Evolutionary conservation across 192 early-diverging fungal genomes (phyloP).

Genomic region (Spizellomyces punctatus): DNA sequence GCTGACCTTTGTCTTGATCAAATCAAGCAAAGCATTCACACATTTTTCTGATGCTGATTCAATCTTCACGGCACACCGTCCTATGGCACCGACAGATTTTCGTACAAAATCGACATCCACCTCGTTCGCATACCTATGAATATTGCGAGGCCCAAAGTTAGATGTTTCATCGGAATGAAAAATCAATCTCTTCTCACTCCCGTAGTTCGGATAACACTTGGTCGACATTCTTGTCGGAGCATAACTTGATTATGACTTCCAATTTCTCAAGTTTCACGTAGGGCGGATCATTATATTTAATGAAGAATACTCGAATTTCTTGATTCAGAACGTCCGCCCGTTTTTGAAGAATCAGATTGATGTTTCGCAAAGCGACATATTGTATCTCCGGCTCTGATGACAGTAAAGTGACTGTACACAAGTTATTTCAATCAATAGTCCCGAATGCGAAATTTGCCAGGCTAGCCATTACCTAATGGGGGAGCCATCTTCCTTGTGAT

Average conservation of each 20-base stretch:
- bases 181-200: constrained; percentile 63
- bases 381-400: constrained; percentile 90
- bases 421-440: not conserved
- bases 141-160: not conserved
- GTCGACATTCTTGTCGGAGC: constrained; percentile 83
- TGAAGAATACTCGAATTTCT: constrained; percentile 97
- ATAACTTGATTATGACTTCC: constrained; percentile 89
- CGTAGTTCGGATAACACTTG: constrained; percentile 91
- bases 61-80: constrained; percentile 90
- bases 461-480: constrained; percentile 70
- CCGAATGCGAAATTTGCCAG: not conserved
- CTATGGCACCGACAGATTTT: constrained; percentile 86
- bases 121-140: constrained; percentile 85
- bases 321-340: constrained; percentile 83
- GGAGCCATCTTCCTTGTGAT: constrained; percentile 92
- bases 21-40: constrained; percentile 83
- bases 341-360: constrained; percentile 92
- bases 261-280: constrained; percentile 97
- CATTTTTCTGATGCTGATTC: constrained; percentile 84
- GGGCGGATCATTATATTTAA: constrained; percentile 97
- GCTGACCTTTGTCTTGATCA: constrained; percentile 84
- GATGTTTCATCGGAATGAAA: not conserved
- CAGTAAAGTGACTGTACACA: constrained; percentile 74
- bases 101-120: constrained; percentile 97
- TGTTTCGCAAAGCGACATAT: constrained; percentile 96